Conservation (phyloP, 176 grass and related monocot species). For the Carex myosuroides region DNA sequence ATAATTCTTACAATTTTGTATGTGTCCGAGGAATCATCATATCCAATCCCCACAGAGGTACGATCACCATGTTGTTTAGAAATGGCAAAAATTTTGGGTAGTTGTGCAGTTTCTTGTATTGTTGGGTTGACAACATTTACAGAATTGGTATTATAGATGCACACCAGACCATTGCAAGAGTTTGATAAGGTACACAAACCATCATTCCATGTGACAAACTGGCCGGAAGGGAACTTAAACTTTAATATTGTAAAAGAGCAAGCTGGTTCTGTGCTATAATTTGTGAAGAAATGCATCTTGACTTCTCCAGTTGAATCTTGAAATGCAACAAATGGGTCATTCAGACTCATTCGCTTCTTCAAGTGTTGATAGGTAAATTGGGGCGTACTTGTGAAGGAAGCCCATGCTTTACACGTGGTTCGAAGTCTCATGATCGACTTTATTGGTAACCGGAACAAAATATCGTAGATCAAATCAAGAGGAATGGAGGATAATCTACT, state of each 20-base stretch:
- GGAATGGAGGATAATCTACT: neutral
- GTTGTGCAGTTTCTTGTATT: neutral
- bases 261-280: neutral
- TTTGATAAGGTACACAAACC: neutral
- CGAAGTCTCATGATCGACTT: neutral
- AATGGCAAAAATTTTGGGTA: neutral
- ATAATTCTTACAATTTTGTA: constrained; percentile 1
- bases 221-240: neutral
- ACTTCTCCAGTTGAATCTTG: neutral
- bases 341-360: neutral
- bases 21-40: neutral
- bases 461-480: neutral
- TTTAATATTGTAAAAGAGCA: neutral
- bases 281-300: neutral
- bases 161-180: neutral
- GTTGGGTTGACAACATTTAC: neutral
- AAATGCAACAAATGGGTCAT: neutral
- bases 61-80: neutral
- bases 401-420: neutral
- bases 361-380: neutral
- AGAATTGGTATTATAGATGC: neutral
- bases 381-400: neutral
- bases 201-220: neutral
- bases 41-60: neutral
- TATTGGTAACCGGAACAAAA: neutral